phyloP scores from a whole-genome alignment of 2,329 filamentous ascomycete species.

The Balansia obtecta region DNA sequence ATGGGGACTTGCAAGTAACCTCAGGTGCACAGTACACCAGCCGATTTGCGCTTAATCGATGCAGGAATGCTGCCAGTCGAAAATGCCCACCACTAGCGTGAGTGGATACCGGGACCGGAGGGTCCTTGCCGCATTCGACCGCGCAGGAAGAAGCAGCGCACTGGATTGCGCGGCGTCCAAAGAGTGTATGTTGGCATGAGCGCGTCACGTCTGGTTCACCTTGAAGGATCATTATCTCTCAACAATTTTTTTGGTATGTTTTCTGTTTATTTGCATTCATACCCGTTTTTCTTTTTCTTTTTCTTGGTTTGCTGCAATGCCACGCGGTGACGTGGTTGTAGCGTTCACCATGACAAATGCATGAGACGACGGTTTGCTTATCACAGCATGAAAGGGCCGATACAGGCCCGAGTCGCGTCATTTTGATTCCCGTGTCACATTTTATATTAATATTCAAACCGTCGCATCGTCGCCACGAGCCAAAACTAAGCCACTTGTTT shows the following conservation, averaged over 20 bases:
- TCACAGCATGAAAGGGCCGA: background rate
- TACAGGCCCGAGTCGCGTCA: background rate
- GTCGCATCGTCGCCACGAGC: background rate
- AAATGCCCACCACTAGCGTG: background rate
- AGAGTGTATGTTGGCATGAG: no score
- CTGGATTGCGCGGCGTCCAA: no score
- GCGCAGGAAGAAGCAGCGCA: background rate
- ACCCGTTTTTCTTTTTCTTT: no score
- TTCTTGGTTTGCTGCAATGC: no score
- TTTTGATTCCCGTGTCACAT: background rate
- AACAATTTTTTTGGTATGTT: background rate
- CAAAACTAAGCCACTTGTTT: conserved; percentile 7
- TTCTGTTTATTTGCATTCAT: no score
- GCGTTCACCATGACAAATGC: no score
- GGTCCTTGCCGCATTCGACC: background rate
- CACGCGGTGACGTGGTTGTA: no score
- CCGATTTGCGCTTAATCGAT: background rate
- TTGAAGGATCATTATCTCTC: no score
- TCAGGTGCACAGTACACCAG: background rate
- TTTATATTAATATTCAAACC: background rate
- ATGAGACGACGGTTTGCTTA: background rate
- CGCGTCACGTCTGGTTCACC: no score
- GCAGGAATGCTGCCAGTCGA: background rate
- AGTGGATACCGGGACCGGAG: background rate
- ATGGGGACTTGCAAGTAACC: background rate